Evolutionary conservation across 2,329 filamentous ascomycete species (phyloP).

Genomic region (Endoconidiophora polonica): DNA sequence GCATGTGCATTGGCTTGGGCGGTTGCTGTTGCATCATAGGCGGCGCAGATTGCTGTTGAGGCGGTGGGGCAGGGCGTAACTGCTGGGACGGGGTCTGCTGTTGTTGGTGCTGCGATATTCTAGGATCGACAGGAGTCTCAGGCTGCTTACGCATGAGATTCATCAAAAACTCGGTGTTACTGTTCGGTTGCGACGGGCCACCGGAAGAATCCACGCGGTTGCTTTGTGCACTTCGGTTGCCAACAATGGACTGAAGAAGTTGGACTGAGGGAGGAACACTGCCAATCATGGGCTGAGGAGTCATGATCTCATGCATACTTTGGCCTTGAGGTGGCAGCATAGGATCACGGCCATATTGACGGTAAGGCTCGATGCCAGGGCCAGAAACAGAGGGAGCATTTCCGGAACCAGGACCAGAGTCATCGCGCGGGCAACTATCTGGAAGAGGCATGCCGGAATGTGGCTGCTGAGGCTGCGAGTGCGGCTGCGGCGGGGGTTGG

Average conservation of each 20-base stretch:
- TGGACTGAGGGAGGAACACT: constrained; percentile 36
- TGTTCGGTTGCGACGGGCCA: constrained; percentile 28
- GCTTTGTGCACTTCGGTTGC: constrained; percentile 21
- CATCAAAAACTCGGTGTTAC: constrained; percentile 71
- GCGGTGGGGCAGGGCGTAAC: constrained; percentile 17
- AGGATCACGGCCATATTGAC: constrained; percentile 19
- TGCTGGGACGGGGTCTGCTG: constrained; percentile 30
- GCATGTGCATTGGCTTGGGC: constrained; percentile 8
- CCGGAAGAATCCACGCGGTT: constrained; percentile 7
- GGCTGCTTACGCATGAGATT: constrained; percentile 51
- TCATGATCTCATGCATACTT: constrained; percentile 33
- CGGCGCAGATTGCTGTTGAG: constrained; percentile 12
- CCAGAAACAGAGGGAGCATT: neutral
- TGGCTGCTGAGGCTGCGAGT: constrained; percentile 26
- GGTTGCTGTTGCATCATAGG: constrained; percentile 13
- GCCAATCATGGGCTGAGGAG: constrained; percentile 30
- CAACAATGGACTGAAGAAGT: constrained; percentile 42
- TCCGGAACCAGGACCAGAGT: constrained; percentile 2
- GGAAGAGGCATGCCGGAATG: constrained; percentile 14
- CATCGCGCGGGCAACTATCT: constrained; percentile 6
- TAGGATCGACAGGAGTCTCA: constrained; percentile 33
- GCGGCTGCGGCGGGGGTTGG: constrained; percentile 15
- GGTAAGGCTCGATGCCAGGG: constrained; percentile 6
- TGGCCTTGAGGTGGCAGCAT: constrained; percentile 17
- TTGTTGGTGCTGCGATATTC: constrained; percentile 31